Conservation (phyloP, 352 stramenopile species). For the Phytophthora tubulina region DNA sequence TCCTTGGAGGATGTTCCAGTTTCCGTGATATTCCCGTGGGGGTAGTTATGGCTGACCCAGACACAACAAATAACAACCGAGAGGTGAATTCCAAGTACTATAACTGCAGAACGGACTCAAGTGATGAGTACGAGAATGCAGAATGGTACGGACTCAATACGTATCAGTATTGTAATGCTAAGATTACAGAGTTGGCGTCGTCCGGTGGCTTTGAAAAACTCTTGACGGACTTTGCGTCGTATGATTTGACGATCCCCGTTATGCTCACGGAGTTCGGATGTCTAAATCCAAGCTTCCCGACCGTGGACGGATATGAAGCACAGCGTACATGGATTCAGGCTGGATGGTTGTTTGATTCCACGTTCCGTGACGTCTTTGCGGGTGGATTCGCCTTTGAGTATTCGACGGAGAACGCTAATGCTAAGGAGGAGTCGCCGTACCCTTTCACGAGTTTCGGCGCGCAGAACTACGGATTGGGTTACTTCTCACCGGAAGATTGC, state of each 20-base stretch:
- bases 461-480: slow-evolving; percentile 86
- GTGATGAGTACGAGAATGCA: slow-evolving; percentile 77
- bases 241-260: slow-evolving; percentile 78
- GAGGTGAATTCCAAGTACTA: slow-evolving; percentile 85
- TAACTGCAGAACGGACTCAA: slow-evolving; percentile 79
- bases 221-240: slow-evolving; percentile 62
- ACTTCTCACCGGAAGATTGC: slow-evolving; percentile 75
- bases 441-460: slow-evolving; percentile 76
- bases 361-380: slow-evolving; percentile 66
- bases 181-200: slow-evolving; percentile 50
- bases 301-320: slow-evolving; percentile 70
- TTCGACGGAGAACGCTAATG: slow-evolving; percentile 82
- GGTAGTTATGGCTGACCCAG: slow-evolving; percentile 70
- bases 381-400: slow-evolving; percentile 88
- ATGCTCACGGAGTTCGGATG: slow-evolving; percentile 90
- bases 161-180: slow-evolving; percentile 81
- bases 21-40: slow-evolving; percentile 81
- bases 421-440: slow-evolving; percentile 59
- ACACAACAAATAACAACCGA: slow-evolving; percentile 59
- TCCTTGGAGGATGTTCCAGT: slow-evolving; percentile 61
- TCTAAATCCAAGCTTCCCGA: slow-evolving; percentile 71
- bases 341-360: slow-evolving; percentile 58
- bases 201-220: slow-evolving; percentile 71
- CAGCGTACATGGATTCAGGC: slow-evolving; percentile 77
- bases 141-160: slow-evolving; percentile 92